Conservation (phyloP, 2,329 filamentous ascomycete genomes). For the Penicillium sp. region DNA sequence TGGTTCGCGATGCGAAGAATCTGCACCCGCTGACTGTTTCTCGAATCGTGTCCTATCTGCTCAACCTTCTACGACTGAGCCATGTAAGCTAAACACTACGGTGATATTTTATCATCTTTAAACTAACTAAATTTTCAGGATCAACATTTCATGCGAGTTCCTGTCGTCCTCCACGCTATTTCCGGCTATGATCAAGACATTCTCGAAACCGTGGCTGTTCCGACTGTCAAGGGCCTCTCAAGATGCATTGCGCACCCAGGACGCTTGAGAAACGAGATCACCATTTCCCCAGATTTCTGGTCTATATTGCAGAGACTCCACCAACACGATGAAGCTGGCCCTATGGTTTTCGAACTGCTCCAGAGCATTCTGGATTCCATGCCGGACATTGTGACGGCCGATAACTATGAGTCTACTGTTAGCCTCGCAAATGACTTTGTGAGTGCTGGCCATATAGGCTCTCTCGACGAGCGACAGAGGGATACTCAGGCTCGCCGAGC, state of each 20-base stretch:
- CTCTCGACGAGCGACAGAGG: constrained; percentile 69
- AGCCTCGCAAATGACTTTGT: constrained; percentile 87
- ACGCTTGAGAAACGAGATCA: constrained; percentile 85
- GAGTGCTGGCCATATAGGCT: constrained; percentile 75
- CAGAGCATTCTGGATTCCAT: constrained; percentile 73
- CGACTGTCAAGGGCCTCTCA: constrained; percentile 77
- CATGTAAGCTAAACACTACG: constrained; percentile 65
- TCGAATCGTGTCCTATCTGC: constrained; percentile 82
- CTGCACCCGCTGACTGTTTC: constrained; percentile 85
- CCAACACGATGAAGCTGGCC: constrained; percentile 69
- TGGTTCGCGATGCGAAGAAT: constrained; percentile 77
- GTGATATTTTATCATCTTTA: constrained; percentile 16
- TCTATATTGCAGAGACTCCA: constrained; percentile 79
- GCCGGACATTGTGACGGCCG: constrained; percentile 84
- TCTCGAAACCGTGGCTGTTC: constrained; percentile 73
- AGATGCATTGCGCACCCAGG: constrained; percentile 78
- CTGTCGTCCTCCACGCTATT: constrained; percentile 87
- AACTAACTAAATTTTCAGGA: constrained; percentile 58
- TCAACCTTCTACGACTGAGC: constrained; percentile 79
- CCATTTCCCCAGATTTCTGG: constrained; percentile 98
- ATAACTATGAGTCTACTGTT: constrained; percentile 92
- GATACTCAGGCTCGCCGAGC: constrained; percentile 59
- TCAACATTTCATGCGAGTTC: constrained; percentile 87
- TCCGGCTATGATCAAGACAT: constrained; percentile 81
- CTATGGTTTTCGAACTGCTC: constrained; percentile 83